Evolutionary conservation across 2,329 filamentous ascomycete genomes (phyloP), one percentile per base, ranked within the genome.

Genomic region (Samsoniella hepiali): DNA sequence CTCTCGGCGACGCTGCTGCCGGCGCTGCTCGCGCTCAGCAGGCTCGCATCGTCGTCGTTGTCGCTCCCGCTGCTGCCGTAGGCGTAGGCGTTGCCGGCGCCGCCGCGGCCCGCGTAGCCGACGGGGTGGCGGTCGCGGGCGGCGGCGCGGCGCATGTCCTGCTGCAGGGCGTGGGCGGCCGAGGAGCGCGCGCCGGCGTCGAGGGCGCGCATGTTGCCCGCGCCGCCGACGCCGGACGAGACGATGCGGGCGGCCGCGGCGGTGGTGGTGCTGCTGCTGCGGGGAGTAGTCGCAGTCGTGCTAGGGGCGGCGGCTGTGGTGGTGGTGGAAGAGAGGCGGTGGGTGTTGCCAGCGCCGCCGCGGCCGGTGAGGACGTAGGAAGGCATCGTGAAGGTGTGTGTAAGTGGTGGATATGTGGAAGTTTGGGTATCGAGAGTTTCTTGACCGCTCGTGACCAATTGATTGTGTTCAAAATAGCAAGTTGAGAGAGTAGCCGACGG

Each of bases 71-170:
- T 54, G 65, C 68, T 54, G 65, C 67, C 65, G 51, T 73, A 69
- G 73, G 89, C 86, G 75, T 91, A 91, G 66, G 85, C 81, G 66
- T 77, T 77, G 69, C 88, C 88, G 2, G 86, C 87, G 65, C 88
- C 88, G 68, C 88, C 88, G 62, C 88, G 86, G 68, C 88, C 88
- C 15, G 82, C 82, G 75, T 87, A 82, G 76, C 88, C 89, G 72
- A 82, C 79, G 63, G 78, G 71, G 62, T 78, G 76, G 47, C 68
- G 69, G 65, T 75, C 72, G 71, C 73, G 70, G 69, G 80, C 67
- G 66, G 74, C 76, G 56, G 81, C 79, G 65, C 82, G 79, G 64
- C 76, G 68, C 64, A 74, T 70, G 59, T 78, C 76, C 63, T 85
- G 73, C 63, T 83, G 81, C 63, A 82, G 79, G 58, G 83, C 77